A percentile compares a stretch with the other conserved stretches of the same genome.
Evolutionary conservation across 129 eudicot species (phyloP).

Genomic region (Tanacetum coccineum): DNA sequence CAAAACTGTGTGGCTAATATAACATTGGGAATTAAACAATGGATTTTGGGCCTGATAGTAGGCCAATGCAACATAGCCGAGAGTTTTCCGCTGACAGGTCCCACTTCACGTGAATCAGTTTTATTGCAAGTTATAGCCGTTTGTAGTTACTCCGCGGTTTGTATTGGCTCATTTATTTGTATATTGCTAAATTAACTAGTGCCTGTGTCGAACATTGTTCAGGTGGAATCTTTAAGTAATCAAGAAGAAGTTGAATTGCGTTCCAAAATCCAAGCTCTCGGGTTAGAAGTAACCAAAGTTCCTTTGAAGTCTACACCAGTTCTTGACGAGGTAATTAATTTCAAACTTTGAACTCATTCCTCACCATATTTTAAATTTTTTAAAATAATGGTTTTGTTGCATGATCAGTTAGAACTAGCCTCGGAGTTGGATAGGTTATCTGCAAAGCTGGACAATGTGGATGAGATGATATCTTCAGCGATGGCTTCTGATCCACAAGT

Average conservation of each 20-base stretch:
- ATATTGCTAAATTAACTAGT: neutral
- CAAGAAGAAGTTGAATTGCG: conserved; percentile 96
- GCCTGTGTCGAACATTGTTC: neutral
- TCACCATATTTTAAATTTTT: neutral
- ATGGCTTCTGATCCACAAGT: conserved; percentile 78
- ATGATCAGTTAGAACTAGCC: conserved; percentile 65
- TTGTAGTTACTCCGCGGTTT: no score
- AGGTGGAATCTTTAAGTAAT: conserved; percentile 86
- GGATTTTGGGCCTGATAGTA: no score
- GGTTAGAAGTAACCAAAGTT: conserved; percentile 74
- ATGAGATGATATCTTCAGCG: conserved; percentile 86
- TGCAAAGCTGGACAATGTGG: conserved; percentile 76
- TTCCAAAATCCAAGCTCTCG: conserved; percentile 83
- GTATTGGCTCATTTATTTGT: no score
- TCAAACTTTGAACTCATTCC: neutral
- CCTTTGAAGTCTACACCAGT: conserved; percentile 63
- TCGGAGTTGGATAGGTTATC: conserved; percentile 80
- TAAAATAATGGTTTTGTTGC: neutral
- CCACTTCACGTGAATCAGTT: no score
- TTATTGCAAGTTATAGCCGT: no score
- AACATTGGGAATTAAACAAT: no score
- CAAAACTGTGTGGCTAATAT: no score
- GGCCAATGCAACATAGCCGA: no score
- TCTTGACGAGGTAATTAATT: conserved; percentile 60
- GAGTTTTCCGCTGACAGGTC: no score